A percentile compares a stretch with the other conserved stretches of the same genome.
phyloP scores from a whole-genome alignment of 2,329 filamentous ascomycete genomes.

The Periconia digitata region DNA sequence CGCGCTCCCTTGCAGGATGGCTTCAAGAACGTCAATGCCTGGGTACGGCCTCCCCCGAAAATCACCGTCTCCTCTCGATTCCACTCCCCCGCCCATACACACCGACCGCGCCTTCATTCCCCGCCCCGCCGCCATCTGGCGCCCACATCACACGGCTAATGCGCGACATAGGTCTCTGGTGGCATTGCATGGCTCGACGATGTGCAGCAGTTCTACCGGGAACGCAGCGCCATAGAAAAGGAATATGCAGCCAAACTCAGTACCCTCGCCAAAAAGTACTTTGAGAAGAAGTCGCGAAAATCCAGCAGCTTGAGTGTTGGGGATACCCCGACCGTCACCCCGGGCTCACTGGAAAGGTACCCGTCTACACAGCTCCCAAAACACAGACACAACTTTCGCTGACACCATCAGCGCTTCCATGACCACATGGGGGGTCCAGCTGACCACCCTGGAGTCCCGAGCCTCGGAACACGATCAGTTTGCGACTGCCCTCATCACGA shows the following conservation, averaged over 20 bases:
- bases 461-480: slow-evolving; percentile 89
- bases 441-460: slow-evolving; percentile 83
- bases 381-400: slow-evolving; percentile 14
- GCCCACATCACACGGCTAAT: slow-evolving; percentile 21
- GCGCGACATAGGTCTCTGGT: slow-evolving; percentile 62
- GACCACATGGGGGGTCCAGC: slow-evolving; percentile 94
- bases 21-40: slow-evolving; percentile 91
- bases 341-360: slow-evolving; percentile 88
- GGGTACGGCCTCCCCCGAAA: slow-evolving; percentile 61
- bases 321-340: slow-evolving; percentile 88
- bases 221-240: slow-evolving; percentile 91
- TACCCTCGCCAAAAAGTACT: slow-evolving; percentile 90
- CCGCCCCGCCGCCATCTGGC: slow-evolving; percentile 2
- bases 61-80: slow-evolving; percentile 1
- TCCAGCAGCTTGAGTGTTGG: slow-evolving; percentile 86
- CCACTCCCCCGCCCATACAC: slow-evolving; percentile 1
- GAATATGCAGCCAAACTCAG: slow-evolving; percentile 91
- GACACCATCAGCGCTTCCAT: slow-evolving; percentile 71
- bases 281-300: slow-evolving; percentile 94
- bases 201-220: slow-evolving; percentile 95
- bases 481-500: slow-evolving; percentile 72
- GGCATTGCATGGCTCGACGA: slow-evolving; percentile 96
- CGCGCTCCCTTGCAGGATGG: slow-evolving; percentile 67
- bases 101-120: slow-evolving; percentile 9
- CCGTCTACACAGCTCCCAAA: slow-evolving; percentile 1